These are phyloP conservation scores for Coriolopsis trogii DNA, from an alignment of 1,284 basidiomycete species.

Conservation along the genomic window DNA sequence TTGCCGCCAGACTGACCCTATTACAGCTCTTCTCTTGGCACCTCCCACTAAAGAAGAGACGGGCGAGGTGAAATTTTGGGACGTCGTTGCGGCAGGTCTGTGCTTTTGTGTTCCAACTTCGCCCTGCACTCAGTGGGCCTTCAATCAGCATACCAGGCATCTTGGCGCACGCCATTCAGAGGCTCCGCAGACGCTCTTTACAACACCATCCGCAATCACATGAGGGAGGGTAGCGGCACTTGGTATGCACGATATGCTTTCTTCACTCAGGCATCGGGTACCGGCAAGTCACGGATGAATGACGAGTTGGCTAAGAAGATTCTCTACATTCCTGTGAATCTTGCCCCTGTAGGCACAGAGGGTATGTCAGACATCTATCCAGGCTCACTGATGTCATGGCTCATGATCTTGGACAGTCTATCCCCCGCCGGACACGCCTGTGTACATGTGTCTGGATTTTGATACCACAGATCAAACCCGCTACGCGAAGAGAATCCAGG, in stretches of 20 bases:
- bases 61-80: too few relatives aligned
- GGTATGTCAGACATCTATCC: neutral
- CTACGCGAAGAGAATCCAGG: neutral
- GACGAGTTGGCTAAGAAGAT: neutral
- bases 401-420: neutral
- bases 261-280: neutral
- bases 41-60: too few relatives aligned
- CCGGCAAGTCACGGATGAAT: neutral
- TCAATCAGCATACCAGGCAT: too few relatives aligned
- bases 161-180: too few relatives aligned
- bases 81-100: too few relatives aligned
- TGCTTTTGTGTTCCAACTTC: too few relatives aligned
- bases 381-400: neutral
- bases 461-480: neutral
- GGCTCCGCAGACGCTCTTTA: neutral
- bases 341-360: neutral
- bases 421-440: neutral
- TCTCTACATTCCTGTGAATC: neutral
- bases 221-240: neutral
- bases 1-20: too few relatives aligned
- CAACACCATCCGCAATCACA: neutral
- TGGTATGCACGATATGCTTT: neutral
- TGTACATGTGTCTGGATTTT: neutral
- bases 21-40: too few relatives aligned
- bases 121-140: too few relatives aligned